Evolutionary conservation across 108 stramenopile species (phyloP).

Genomic region (Chaetoceros tenuissimus): DNA sequence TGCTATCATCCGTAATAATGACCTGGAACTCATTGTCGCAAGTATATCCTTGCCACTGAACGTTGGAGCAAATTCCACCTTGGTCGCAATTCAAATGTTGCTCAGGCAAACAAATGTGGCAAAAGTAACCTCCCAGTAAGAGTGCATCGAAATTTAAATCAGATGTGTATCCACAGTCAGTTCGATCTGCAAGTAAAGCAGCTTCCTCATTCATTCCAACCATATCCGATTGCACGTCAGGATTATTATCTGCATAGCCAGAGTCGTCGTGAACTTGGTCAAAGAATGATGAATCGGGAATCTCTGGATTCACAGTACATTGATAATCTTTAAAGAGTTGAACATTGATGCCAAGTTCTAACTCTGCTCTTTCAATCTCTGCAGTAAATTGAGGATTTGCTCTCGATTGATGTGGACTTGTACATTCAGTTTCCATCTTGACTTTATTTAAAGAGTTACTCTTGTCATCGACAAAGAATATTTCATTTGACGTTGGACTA

Average conservation of each 20-base stretch:
- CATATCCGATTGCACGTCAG: slow-evolving; percentile 28
- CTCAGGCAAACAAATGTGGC: slow-evolving; percentile 28
- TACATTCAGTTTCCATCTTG: slow-evolving; percentile 7
- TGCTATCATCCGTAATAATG: background rate
- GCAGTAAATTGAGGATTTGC: background rate
- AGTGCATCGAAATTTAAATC: slow-evolving; percentile 44
- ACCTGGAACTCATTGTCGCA: slow-evolving; percentile 35
- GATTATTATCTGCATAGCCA: slow-evolving; percentile 35
- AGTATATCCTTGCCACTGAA: slow-evolving; percentile 33
- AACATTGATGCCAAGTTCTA: slow-evolving; percentile 1
- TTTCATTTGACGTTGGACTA: slow-evolving; percentile 11
- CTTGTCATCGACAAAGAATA: slow-evolving; percentile 30
- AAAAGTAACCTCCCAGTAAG: slow-evolving; percentile 42
- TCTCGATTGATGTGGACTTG: slow-evolving; percentile 13
- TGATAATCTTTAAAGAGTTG: slow-evolving; percentile 13
- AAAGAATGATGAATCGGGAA: slow-evolving; percentile 28
- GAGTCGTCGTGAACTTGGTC: slow-evolving; percentile 38
- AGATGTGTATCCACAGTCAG: slow-evolving; percentile 34
- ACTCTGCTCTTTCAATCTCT: too few species aligned
- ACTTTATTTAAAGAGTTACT: slow-evolving; percentile 21
- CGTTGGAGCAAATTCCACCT: slow-evolving; percentile 14
- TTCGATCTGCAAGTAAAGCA: slow-evolving; percentile 28
- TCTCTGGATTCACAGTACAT: slow-evolving; percentile 15
- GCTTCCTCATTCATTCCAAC: slow-evolving; percentile 38
- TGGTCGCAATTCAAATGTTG: slow-evolving; percentile 17